Conservation (phyloP, 257 asterid species). For the Cordia subcordata region DNA sequence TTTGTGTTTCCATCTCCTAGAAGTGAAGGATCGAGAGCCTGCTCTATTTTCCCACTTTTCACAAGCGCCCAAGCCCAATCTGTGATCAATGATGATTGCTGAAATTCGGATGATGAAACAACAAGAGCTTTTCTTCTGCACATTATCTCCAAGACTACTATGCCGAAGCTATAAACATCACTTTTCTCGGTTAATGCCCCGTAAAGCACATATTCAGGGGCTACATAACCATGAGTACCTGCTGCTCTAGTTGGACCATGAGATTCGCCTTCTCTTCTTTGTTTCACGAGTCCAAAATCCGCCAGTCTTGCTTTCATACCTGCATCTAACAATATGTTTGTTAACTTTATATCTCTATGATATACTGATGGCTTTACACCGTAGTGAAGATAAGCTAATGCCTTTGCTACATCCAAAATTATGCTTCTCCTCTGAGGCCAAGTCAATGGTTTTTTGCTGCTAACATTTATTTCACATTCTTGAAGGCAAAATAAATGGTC, state of each 20-base stretch:
- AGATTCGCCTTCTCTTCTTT: slow-evolving; percentile 30
- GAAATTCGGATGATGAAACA: slow-evolving; percentile 14
- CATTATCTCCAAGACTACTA: slow-evolving; percentile 50
- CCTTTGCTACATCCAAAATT: slow-evolving; percentile 61
- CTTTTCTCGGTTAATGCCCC: slow-evolving; percentile 62
- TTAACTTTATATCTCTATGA: slow-evolving; percentile 61
- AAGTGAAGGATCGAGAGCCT: slow-evolving; percentile 37
- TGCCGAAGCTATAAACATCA: slow-evolving; percentile 61
- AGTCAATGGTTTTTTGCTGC: slow-evolving; percentile 18
- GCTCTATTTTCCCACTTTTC: slow-evolving; percentile 35
- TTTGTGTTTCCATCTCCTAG: slow-evolving; percentile 21
- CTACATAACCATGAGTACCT: slow-evolving; percentile 61
- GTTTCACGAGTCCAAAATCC: slow-evolving; percentile 56
- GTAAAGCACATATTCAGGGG: slow-evolving; percentile 61
- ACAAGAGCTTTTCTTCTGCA: slow-evolving; percentile 52
- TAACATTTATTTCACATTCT: background rate
- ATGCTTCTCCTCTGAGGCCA: slow-evolving; percentile 58
- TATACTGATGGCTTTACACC: slow-evolving; percentile 61
- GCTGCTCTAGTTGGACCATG: slow-evolving; percentile 39
- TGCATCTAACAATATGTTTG: slow-evolving; percentile 53
- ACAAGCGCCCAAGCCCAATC: slow-evolving; percentile 62
- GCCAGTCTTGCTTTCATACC: slow-evolving; percentile 54
- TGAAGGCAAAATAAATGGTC: slow-evolving; percentile 28
- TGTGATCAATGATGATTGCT: slow-evolving; percentile 32
- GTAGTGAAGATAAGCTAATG: slow-evolving; percentile 49